Base-by-base conservation (phyloP, 257 asterid species). In the Nicotiana undulata region DNA sequence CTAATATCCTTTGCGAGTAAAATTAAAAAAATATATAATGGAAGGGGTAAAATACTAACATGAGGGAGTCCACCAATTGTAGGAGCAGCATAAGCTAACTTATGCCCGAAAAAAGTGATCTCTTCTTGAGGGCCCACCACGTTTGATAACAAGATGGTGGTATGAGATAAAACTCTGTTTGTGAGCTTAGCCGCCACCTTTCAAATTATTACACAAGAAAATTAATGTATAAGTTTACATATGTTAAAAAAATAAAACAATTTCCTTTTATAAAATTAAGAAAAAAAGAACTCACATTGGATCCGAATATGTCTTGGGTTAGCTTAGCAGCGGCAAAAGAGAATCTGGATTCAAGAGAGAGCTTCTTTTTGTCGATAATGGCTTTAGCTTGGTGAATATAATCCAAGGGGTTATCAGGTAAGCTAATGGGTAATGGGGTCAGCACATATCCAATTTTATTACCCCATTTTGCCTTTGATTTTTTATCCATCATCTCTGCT, bases 71-170 rank as follows among this genome's bases (percentile, higher is more conserved):
- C 92, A 40, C 55, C 37, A 15, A 82, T 86, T 13, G 90, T 79
- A 70, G 92, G 90, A 20, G 92, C 89, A 81, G 83, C 63, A 75
- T 84, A 89, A 67, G 81, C 61, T 3, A 89, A 46, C 9, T 79
- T 87, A 72, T 89, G 92, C 1, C 88, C 92, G 6, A 81, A 85
- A 31, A 87, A 81, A 46, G 37, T 79, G 58, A 89, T 81, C 32
- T 89, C 92, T 31, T 89, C 90, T 70, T 75, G 75, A 29, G 92
- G 92, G 8, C 92, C 92, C 28, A 82, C 83, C 75, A 89, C 86
- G 56, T 82, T 82, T 20, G 85, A 82, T 24, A 77, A 12, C 20
- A 28, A 37, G 13, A 82, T n/a, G 3, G 92, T 89, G 6, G 90
- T 87, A 65, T 84, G 80, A 37, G 12, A 10, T 46, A 85, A 60